Evolutionary conservation across 164 flowering plant genomes (phyloP).

Genomic region (Vitis rupestris): DNA sequence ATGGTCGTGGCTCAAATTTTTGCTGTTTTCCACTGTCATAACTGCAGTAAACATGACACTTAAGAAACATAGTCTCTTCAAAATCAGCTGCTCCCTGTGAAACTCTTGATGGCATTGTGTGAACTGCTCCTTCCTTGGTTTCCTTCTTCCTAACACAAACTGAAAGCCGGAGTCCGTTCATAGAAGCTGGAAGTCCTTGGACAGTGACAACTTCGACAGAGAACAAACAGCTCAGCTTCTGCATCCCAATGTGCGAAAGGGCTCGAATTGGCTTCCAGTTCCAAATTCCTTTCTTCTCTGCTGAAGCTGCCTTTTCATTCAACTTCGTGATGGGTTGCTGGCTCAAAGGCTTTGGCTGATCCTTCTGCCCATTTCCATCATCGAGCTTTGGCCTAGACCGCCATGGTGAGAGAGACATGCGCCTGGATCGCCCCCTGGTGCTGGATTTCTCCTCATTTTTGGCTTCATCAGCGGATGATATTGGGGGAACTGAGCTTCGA

Average conservation of each 20-base stretch:
- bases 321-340: conserved; percentile 18
- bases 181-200: conserved; percentile 80
- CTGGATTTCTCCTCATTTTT: conserved; percentile 20
- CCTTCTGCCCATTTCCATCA: conserved; percentile 19
- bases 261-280: conserved; percentile 94
- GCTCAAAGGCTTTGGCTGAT: neutral
- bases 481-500: conserved; percentile 42
- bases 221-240: conserved; percentile 73
- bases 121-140: conserved; percentile 81
- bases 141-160: conserved; percentile 87
- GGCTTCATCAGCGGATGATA: conserved; percentile 25
- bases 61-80: conserved; percentile 81
- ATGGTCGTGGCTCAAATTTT: conserved; percentile 82
- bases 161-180: conserved; percentile 89
- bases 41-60: conserved; percentile 69
- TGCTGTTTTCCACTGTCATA: conserved; percentile 32
- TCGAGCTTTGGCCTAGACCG: conserved; percentile 67
- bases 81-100: conserved; percentile 89
- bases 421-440: conserved; percentile 44
- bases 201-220: conserved; percentile 83
- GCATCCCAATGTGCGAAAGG: conserved; percentile 75
- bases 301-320: conserved; percentile 22
- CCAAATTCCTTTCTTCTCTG: conserved; percentile 81
- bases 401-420: conserved; percentile 89
- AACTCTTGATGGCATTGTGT: conserved; percentile 92